Base-by-base conservation (phyloP, 306 rosid species). In the Cicer chorassanicum region DNA sequence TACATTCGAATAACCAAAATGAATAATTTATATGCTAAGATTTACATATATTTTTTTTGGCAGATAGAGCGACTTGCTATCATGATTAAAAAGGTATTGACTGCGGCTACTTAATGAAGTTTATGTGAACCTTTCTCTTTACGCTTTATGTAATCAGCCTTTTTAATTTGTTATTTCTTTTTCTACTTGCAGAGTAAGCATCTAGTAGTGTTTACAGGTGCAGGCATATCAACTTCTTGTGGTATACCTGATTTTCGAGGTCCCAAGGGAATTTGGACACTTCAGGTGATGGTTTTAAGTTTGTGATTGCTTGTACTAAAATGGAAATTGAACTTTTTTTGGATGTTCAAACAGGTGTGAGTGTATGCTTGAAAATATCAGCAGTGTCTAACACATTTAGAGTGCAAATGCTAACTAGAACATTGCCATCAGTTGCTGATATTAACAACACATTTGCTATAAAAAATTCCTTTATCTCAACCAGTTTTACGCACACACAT, bases 201-300 rank as follows among this genome's bases (percentile, higher is more conserved):
- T 87, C 88, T 94, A 72, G 97, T 94, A 75, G 97, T 90, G 83
- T 94, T 94, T 87, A 94, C 99, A 6, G 99, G 99, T 18, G 97
- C 97, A 43, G 99, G 99, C 82, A 92, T 94, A 80, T 94, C 99
- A 65, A 94, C 99, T 72, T 88, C 99, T 76, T 87, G 97, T 81
- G 99, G 99, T 69, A 92, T 94, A 82, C 99, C 99, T 53, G 99
- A 94, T 83, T 94, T 94, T 75, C 90, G 99, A 78, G 99, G 97
- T 78, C 99, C 97, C 63, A 94, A 86, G 79, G 99, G 99, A 80
- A 92, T 94, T 79, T 94, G 97, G 97, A 94, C 99, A 0, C 96
- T 94, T 78, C 99, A 94, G 96, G 97, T 85, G 84, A 76, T 77
- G 56, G 48, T 77, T 71, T 36, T 54, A 80, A 65, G 59, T 74